Base-by-base conservation (phyloP, 306 rosid genomes). In the Rosa chinensis region DNA sequence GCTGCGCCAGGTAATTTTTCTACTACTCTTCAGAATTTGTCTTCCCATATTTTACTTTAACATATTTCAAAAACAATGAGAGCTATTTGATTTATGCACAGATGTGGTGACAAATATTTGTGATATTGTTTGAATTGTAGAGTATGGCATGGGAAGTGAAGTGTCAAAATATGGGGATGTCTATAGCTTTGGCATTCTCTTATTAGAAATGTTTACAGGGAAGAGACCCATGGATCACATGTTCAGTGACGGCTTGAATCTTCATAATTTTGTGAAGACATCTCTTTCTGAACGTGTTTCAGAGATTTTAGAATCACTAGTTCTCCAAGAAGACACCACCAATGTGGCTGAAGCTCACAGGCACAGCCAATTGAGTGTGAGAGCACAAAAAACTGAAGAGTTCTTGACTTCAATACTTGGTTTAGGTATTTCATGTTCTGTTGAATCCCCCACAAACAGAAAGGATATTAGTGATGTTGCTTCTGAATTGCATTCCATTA, bases 181-280 rank as follows among this genome's bases (percentile, higher is more conserved):
- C 23, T 66, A 37, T 13, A 66, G 70, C 12, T 66, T 37, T 37
- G 70, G 70, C 23, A 66, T 66, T 66, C 70, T 66, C 23, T 39
- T 66, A 13, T 17, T 66, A 17, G 70, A 66, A 8, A 37, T 66
- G 45, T 66, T 63, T 8, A 66, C 70, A 0, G 47, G 68, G 1
- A 63, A 63, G 68, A 63, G 20, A 28, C 43, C 43, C 3, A 63
- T 9, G 2, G 68, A 63, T 28, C 13, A 35, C 23, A 66, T 66
- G 23, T 66, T 66, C 17, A 37, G 43, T 66, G 70, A 37, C 2
- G 25, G 47, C 47, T 14, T 37, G 12, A 66, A 66, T 66, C 23
- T 66, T 17, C 47, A 66, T 16, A 32, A 37, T 66, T 66, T 5
- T 37, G 70, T 66, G 42, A 66, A 37, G 70, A 66, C 12, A 0